Evolutionary conservation across 768 basidiomycete genomes (phyloP), one percentile per base, ranked within the genome.

Genomic region (Clitopilus hobsonii): DNA sequence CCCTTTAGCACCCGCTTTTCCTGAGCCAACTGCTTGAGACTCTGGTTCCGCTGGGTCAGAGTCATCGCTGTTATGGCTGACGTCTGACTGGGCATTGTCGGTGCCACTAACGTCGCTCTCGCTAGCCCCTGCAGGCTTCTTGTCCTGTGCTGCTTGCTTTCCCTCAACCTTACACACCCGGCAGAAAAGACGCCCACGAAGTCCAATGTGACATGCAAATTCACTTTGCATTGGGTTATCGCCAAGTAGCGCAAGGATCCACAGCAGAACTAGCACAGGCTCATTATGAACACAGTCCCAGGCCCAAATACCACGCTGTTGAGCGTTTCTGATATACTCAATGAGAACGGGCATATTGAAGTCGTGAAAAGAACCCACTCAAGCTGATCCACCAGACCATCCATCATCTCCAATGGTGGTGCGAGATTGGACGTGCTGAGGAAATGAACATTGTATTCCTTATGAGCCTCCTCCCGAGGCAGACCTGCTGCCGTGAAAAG

Each of bases 141-240:
- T 55, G 16, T 57, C 51, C 36, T 59, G 48, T 28, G 54, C 30
- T 26, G 59, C 48, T 25, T 60, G 56, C 23, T 53, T 53, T 5
- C 69, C 69, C 47, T 69, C 59, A 0, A 73, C 75, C 56, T 60
- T 58, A 55, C 79, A 81, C 0, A 57, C 59, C 1, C 71, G 66
- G 53, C 79, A 81, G 58, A 77, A 76, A 24, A 61, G 65, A 25
- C 71, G 73, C 0, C 69, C 74, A 0, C 47, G 53, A 7, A 74
- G 54, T 0, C 74, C 77, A 54, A 77, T 69, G 49, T 81, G 79
- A 49, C 70, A 78, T 0, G 75, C 68, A 55, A 78, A 61, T 58
- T 78, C 73, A 45, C 75, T 71, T 28, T 72, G 72, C 77, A 77
- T 78, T 0, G 75, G 78, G 57, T 80, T 79, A 55, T 80, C 75